phyloP scores from a whole-genome alignment of 768 basidiomycete species.

The Tylopilus sp. region DNA sequence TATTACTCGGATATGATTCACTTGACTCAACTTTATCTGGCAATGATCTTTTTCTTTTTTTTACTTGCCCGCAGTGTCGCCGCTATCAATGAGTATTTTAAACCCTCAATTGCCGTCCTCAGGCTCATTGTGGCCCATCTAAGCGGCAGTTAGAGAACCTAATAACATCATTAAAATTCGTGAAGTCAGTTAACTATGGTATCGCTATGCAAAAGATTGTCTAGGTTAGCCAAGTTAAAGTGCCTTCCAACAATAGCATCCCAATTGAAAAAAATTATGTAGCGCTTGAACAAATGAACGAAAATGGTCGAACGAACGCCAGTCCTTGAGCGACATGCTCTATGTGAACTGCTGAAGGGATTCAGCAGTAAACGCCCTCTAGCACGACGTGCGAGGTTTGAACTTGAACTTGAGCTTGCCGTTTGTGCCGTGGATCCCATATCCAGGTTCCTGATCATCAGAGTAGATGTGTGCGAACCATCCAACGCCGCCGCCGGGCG shows the following conservation, averaged over 20 bases:
- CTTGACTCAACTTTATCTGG: neutral
- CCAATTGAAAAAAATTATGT: too few relatives aligned
- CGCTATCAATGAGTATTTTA: neutral
- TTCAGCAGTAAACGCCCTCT: slow-evolving; percentile 1
- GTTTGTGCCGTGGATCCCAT: slow-evolving; percentile 56
- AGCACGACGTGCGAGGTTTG: slow-evolving; percentile 58
- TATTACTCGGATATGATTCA: neutral
- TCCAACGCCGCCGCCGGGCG: slow-evolving; percentile 60
- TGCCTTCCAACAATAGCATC: too few relatives aligned
- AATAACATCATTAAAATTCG: neutral
- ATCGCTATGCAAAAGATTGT: too few relatives aligned
- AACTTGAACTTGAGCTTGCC: slow-evolving; percentile 61
- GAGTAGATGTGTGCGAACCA: slow-evolving; percentile 85
- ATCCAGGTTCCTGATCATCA: slow-evolving; percentile 62
- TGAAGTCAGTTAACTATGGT: too few relatives aligned
- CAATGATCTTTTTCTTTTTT: neutral
- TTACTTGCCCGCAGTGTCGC: neutral
- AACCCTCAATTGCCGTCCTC: neutral
- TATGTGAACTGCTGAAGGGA: too few relatives aligned
- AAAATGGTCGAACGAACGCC: too few relatives aligned
- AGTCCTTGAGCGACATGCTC: too few relatives aligned
- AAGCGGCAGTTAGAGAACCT: too few relatives aligned
- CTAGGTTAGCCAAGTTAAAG: too few relatives aligned
- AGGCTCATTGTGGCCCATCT: too few relatives aligned
- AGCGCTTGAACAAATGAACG: too few relatives aligned